These are phyloP conservation scores for Pisolithus sp. DNA, from an alignment of 768 basidiomycete species.

Conservation along the genomic window DNA sequence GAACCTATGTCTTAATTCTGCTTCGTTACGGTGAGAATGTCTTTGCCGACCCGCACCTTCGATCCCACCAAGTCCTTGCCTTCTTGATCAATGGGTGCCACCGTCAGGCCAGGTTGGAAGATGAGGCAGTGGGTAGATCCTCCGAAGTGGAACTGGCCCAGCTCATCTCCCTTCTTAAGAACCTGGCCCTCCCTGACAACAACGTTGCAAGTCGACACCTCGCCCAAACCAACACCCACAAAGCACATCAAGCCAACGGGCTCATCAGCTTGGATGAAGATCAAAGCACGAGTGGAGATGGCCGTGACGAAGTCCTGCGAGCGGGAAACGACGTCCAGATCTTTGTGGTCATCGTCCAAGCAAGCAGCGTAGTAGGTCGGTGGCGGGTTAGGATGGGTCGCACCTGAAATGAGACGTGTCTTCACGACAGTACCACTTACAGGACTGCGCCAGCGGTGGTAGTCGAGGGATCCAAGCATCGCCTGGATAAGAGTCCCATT, in stretches of 20 bases:
- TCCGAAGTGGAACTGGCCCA: conserved; percentile 57
- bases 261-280: conserved; percentile 49
- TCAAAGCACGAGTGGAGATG: conserved; percentile 26
- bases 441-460: conserved; percentile 62
- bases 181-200: conserved; percentile 24
- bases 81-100: not conserved
- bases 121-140: conserved; percentile 42
- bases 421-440: conserved; percentile 40
- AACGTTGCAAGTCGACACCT: conserved; percentile 48
- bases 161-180: conserved; percentile 44
- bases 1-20: too few relatives aligned
- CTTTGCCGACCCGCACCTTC: not conserved
- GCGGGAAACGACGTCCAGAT: conserved; percentile 18
- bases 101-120: conserved; percentile 25
- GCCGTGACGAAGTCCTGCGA: conserved; percentile 4
- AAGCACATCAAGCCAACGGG: conserved; percentile 50
- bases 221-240: conserved; percentile 51
- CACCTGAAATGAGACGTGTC: conserved; percentile 41
- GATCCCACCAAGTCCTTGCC: not conserved
- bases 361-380: conserved; percentile 36
- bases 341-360: conserved; percentile 21
- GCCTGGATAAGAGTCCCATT: conserved; percentile 52
- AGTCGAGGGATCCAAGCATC: conserved; percentile 47
- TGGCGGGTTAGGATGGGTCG: conserved; percentile 4
- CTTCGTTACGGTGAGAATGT: too few relatives aligned